Conservation (phyloP, 2,329 filamentous ascomycete species). For the Chaetomium strumarium region DNA sequence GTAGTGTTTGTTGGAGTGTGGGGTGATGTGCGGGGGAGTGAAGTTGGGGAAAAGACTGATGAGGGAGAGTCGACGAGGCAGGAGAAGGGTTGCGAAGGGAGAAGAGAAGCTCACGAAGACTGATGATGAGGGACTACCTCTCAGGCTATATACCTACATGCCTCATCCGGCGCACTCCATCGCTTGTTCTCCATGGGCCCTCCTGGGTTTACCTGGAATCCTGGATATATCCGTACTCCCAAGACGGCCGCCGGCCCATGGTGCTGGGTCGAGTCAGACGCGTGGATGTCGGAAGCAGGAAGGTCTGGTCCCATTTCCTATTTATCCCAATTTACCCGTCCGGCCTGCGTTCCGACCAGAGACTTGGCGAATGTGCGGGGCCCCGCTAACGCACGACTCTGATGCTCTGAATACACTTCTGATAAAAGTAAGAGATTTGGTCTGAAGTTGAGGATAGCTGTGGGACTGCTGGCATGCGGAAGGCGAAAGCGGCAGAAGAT, state of each 20-base stretch:
- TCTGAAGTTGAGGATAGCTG: neutral
- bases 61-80: neutral
- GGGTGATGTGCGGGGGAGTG: constrained; percentile 10
- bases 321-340: constrained; percentile 37
- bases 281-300: constrained; percentile 22
- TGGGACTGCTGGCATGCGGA: too few species aligned
- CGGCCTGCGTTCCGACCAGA: constrained; percentile 16
- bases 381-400: neutral
- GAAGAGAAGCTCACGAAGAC: neutral
- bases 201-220: neutral
- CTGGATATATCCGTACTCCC: too few species aligned
- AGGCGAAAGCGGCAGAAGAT: too few species aligned
- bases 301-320: constrained; percentile 22
- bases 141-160: constrained; percentile 14
- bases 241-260: neutral
- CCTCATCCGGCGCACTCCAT: neutral
- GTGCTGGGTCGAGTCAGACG: constrained; percentile 20
- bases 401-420: neutral
- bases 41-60: neutral
- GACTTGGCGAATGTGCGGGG: constrained; percentile 20
- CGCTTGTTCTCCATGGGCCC: neutral
- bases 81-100: neutral
- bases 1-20: constrained; percentile 3
- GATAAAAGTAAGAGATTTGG: neutral
- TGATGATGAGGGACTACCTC: constrained; percentile 5